Conservation (phyloP, 331 rosid species). For the Telfairia occidentalis region DNA sequence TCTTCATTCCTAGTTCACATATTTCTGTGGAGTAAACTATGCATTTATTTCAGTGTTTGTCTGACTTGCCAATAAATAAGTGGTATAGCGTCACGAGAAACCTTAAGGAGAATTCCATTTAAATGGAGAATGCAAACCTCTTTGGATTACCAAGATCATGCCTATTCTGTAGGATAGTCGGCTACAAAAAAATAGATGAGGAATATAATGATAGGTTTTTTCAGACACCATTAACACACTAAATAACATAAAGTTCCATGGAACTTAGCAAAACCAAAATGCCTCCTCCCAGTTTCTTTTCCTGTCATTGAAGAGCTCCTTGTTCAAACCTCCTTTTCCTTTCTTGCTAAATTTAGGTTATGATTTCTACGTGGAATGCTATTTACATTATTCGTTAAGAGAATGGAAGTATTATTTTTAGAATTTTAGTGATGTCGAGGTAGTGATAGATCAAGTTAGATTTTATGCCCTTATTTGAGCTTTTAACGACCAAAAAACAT, state of each 20-base stretch:
- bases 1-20: not conserved
- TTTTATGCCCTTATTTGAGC: not conserved
- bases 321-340: not conserved
- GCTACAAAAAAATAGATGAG: not conserved
- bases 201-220: not conserved
- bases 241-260: not conserved
- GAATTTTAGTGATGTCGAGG: not conserved
- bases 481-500: not conserved
- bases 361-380: not conserved
- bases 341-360: not conserved
- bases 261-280: not conserved
- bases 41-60: not conserved
- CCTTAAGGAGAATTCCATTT: not conserved
- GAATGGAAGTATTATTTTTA: not conserved
- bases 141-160: not conserved
- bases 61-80: not conserved
- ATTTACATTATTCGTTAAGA: not conserved
- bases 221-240: not conserved
- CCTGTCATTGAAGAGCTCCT: constrained; percentile 2
- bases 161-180: not conserved
- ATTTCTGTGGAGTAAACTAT: not conserved
- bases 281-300: not conserved
- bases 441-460: not conserved
- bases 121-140: not conserved
- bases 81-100: not conserved